Percentiles rank a stretch among this genome's conserved stretches.
These are phyloP conservation scores for Pseudocercospora cruenta DNA, from an alignment of 2,329 filamentous ascomycete species.

Conservation along the genomic window DNA sequence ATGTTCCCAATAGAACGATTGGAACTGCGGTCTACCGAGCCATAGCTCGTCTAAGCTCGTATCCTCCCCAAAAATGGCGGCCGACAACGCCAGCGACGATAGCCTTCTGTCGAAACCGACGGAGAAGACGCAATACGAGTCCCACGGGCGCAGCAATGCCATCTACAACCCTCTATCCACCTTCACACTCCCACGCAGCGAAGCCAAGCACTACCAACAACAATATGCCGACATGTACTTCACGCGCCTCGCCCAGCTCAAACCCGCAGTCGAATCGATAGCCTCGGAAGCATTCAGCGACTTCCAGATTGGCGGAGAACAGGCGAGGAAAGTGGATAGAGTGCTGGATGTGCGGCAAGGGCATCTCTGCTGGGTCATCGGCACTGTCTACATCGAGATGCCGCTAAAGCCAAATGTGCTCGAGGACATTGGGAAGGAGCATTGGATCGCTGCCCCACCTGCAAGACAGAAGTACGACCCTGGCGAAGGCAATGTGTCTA, in stretches of 20 bases:
- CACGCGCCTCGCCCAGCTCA: conserved; percentile 82
- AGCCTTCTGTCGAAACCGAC: conserved; percentile 29
- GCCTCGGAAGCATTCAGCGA: conserved; percentile 77
- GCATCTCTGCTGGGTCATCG: conserved; percentile 90
- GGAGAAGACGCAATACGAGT: conserved; percentile 42
- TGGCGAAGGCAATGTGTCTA: conserved; percentile 45
- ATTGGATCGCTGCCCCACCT: conserved; percentile 85
- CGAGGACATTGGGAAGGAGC: conserved; percentile 93
- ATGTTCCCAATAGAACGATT: not conserved
- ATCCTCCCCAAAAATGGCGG: conserved; percentile 24
- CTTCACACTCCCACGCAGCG: conserved; percentile 70
- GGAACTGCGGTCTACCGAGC: not conserved
- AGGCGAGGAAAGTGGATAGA: conserved; percentile 75
- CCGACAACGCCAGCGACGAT: conserved; percentile 25
- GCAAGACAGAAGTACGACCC: conserved; percentile 63
- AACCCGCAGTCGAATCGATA: conserved; percentile 75
- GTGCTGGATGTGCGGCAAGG: conserved; percentile 96
- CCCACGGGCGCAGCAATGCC: conserved; percentile 59
- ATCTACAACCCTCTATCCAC: conserved; percentile 75
- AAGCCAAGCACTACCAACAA: conserved; percentile 76
- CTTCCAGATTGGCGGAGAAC: conserved; percentile 75
- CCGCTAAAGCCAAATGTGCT: conserved; percentile 92
- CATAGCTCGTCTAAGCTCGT: not conserved
- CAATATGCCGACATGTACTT: conserved; percentile 99
- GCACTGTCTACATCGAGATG: conserved; percentile 98